phyloP scores from a whole-genome alignment of 495 filamentous ascomycete species.

The Tirmania nivea region DNA sequence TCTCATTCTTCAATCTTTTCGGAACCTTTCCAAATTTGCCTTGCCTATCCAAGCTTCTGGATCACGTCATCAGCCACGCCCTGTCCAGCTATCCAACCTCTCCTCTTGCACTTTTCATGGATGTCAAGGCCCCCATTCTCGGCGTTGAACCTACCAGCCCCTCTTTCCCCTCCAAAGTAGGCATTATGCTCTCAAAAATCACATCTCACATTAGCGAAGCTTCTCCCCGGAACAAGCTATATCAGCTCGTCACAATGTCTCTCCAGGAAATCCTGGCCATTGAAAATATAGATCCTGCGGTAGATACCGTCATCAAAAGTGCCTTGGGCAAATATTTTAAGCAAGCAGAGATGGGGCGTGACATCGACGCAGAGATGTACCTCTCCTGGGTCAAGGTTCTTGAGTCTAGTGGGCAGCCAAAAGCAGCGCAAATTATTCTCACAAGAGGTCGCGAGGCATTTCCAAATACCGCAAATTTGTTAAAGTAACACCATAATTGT shows the following conservation, averaged over 20 bases:
- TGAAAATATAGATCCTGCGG: slow-evolving; percentile 39
- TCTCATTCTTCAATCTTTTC: slow-evolving; percentile 62
- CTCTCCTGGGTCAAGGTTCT: slow-evolving; percentile 5
- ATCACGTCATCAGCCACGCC: slow-evolving; percentile 50
- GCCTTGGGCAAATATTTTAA: slow-evolving; percentile 9
- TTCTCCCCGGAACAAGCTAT: slow-evolving; percentile 26
- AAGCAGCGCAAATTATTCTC: background rate
- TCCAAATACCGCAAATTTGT: background rate
- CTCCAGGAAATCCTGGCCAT: slow-evolving; percentile 32
- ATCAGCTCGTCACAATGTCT: slow-evolving; percentile 36
- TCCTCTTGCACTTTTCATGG: slow-evolving; percentile 40
- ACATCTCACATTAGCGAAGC: slow-evolving; percentile 25
- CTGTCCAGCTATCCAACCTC: slow-evolving; percentile 34
- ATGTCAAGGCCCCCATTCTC: slow-evolving; percentile 45
- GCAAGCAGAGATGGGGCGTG: slow-evolving; percentile 5
- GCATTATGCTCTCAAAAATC: slow-evolving; percentile 39
- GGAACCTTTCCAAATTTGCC: slow-evolving; percentile 40
- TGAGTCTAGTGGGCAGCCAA: background rate
- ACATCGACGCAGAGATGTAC: slow-evolving; percentile 5
- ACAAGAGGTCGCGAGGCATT: background rate
- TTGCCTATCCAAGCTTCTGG: slow-evolving; percentile 44
- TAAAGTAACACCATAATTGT: too few species aligned
- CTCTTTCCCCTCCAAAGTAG: slow-evolving; percentile 51
- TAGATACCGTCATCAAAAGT: slow-evolving; percentile 32
- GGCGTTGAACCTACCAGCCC: slow-evolving; percentile 40